Evolutionary conservation across 2,329 filamentous ascomycete genomes (phyloP).

Genomic region (Aspergillus versicolor): DNA sequence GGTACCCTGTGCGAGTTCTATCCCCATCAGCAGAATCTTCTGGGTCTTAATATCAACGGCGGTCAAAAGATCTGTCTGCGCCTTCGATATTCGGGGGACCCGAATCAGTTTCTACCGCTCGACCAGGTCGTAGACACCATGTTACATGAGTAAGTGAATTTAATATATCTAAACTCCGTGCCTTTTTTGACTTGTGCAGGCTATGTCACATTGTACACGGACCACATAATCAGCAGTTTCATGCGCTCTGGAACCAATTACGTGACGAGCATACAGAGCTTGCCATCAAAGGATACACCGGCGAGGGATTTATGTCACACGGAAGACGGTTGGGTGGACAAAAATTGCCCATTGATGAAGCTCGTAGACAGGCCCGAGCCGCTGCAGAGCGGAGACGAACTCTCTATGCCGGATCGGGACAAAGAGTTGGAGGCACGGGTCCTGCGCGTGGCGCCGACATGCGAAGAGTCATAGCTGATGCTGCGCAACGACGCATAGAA

Average conservation of each 20-base stretch:
- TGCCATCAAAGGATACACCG: constrained; percentile 78
- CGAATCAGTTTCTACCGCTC: constrained; percentile 72
- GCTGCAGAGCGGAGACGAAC: constrained; percentile 69
- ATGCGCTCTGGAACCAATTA: constrained; percentile 84
- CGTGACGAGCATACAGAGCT: constrained; percentile 81
- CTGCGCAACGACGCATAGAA: constrained; percentile 66
- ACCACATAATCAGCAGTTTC: constrained; percentile 78
- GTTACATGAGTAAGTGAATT: constrained; percentile 70
- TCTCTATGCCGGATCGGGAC: constrained; percentile 63
- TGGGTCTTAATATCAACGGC: constrained; percentile 77
- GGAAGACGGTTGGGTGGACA: constrained; percentile 71
- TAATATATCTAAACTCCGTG: background rate
- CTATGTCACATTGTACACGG: constrained; percentile 84
- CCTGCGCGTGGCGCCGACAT: constrained; percentile 64
- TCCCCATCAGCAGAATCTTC: constrained; percentile 68
- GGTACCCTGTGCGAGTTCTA: constrained; percentile 80
- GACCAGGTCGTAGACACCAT: constrained; percentile 86
- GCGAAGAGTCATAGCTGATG: constrained; percentile 68
- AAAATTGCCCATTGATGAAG: constrained; percentile 68
- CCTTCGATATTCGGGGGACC: constrained; percentile 72
- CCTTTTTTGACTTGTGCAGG: constrained; percentile 28
- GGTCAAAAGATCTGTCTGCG: constrained; percentile 80
- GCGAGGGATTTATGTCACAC: constrained; percentile 78
- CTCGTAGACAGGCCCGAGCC: constrained; percentile 69
- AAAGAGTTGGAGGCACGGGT: constrained; percentile 66